Evolutionary conservation across 2,329 filamentous ascomycete genomes (phyloP).

Genomic region (Geoglossum cookeanum): DNA sequence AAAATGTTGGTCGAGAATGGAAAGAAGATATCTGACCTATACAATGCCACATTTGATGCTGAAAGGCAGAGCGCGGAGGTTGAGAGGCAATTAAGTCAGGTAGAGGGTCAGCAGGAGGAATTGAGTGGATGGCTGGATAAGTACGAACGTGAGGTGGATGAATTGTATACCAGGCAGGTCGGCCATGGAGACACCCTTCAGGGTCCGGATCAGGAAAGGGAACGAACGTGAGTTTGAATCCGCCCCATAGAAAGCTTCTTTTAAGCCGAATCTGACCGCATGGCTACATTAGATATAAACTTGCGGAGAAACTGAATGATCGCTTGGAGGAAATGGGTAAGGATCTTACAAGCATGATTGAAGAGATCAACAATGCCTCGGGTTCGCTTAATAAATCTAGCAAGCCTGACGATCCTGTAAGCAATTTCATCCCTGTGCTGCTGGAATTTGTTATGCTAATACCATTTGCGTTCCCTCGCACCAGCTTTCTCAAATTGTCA

Average conservation of each 20-base stretch:
- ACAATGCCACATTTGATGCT: slow-evolving; percentile 79
- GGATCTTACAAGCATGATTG: slow-evolving; percentile 88
- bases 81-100: slow-evolving; percentile 71
- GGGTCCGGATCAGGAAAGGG: slow-evolving; percentile 86
- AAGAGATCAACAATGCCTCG: slow-evolving; percentile 92
- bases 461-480: not conserved
- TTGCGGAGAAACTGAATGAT: slow-evolving; percentile 83
- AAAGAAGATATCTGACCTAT: slow-evolving; percentile 86
- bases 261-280: not conserved
- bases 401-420: slow-evolving; percentile 73
- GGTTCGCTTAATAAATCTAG: slow-evolving; percentile 71
- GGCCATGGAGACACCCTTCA: slow-evolving; percentile 57
- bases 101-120: slow-evolving; percentile 87
- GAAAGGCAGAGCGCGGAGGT: slow-evolving; percentile 86
- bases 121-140: slow-evolving; percentile 72
- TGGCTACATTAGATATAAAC: slow-evolving; percentile 43
- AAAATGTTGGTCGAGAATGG: slow-evolving; percentile 81
- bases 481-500: slow-evolving; percentile 83
- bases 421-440: slow-evolving; percentile 19
- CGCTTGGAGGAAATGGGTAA: slow-evolving; percentile 85
- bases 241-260: not conserved
- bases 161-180: slow-evolving; percentile 61
- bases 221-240: slow-evolving; percentile 48
- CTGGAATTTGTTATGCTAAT: slow-evolving; percentile 2
- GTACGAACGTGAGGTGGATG: slow-evolving; percentile 82